Percentiles rank a stretch among this genome's conserved stretches.
These are phyloP conservation scores for Neobulgaria alba DNA, from an alignment of 2,329 filamentous ascomycete species.

Conservation along the genomic window DNA sequence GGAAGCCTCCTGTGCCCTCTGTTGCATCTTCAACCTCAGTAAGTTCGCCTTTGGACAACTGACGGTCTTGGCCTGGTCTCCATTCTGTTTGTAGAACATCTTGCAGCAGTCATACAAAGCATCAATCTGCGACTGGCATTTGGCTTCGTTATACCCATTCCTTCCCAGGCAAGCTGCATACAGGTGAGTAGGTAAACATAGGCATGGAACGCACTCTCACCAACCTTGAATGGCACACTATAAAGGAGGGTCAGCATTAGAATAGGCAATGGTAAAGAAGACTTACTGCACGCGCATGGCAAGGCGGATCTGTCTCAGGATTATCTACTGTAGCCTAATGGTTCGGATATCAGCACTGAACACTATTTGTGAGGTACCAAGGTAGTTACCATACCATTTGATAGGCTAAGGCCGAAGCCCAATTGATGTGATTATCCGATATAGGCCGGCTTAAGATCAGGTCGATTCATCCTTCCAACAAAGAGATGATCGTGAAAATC, in stretches of 20 bases:
- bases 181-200: not conserved
- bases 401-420: too few species aligned
- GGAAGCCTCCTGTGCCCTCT: constrained; percentile 31
- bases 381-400: too few species aligned
- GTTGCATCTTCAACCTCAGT: constrained; percentile 77
- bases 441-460: too few species aligned
- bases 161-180: constrained; percentile 68
- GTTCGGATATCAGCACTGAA: too few species aligned
- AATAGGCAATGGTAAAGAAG: not conserved
- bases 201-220: constrained; percentile 20
- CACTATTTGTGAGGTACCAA: too few species aligned
- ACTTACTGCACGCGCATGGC: constrained; percentile 74
- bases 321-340: constrained; percentile 56
- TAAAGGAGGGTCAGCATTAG: not conserved
- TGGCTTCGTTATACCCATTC: constrained; percentile 78
- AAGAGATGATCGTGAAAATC: too few species aligned
- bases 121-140: constrained; percentile 69
- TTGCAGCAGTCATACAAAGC: constrained; percentile 92
- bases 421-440: too few species aligned
- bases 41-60: constrained; percentile 81
- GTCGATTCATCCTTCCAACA: too few species aligned
- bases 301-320: constrained; percentile 66
- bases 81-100: constrained; percentile 72
- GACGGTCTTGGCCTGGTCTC: constrained; percentile 65
- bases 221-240: constrained; percentile 86